phyloP scores from a whole-genome alignment of 495 filamentous ascomycete species.

The Penicillium fimorum region DNA sequence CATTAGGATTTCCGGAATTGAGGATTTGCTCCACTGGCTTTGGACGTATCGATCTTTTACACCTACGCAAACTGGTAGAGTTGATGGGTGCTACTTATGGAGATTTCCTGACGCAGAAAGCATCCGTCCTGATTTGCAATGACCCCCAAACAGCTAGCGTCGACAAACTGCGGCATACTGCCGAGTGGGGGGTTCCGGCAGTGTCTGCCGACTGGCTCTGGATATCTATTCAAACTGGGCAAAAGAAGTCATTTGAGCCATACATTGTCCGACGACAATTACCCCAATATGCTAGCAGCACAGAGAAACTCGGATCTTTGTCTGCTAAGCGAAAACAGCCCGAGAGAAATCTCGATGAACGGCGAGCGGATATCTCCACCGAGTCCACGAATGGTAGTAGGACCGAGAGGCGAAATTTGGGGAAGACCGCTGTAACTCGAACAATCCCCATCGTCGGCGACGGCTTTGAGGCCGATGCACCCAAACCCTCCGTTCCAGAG shows the following conservation, averaged over 20 bases:
- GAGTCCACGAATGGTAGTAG: background rate
- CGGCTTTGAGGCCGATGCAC: constrained; percentile 28
- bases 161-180: constrained; percentile 76
- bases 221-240: constrained; percentile 65
- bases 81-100: constrained; percentile 74
- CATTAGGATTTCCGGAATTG: constrained; percentile 59
- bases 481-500: constrained; percentile 30
- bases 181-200: constrained; percentile 70
- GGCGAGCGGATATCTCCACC: background rate
- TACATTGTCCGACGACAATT: constrained; percentile 38
- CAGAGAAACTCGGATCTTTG: constrained; percentile 22
- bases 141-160: constrained; percentile 55
- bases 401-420: background rate
- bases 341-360: background rate
- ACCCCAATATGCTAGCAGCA: constrained; percentile 25
- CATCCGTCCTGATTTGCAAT: constrained; percentile 68
- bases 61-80: constrained; percentile 70
- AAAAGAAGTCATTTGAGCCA: constrained; percentile 50
- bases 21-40: constrained; percentile 80
- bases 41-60: constrained; percentile 77
- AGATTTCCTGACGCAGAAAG: constrained; percentile 64
- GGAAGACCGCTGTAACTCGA: constrained; percentile 9
- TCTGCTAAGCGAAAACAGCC: constrained; percentile 18
- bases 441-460: constrained; percentile 18
- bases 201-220: constrained; percentile 81